Base-by-base conservation (phyloP, 352 stramenopile genomes). In the Phytophthora pistaciae region DNA sequence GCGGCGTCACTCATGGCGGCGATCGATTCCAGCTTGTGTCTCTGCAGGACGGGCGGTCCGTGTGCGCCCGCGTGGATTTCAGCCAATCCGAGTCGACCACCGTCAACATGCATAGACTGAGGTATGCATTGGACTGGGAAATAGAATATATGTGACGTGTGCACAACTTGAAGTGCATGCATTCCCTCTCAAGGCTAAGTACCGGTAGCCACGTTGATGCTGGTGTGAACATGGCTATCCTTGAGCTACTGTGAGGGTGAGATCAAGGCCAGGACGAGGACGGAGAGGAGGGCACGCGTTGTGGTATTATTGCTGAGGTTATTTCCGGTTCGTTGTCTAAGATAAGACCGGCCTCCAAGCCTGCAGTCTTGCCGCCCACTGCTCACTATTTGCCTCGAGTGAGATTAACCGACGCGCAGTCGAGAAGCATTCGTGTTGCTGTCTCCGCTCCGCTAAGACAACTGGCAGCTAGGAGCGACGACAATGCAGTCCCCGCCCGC, bases 1-100 rank as follows among this genome's bases (percentile, higher is more conserved):
- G 50, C 56, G 57, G 66, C 59, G 60, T 86, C 74, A 75, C 80
- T 91, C 82, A 90, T 92, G 46, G 27, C 52, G 61, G 56, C 27
- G 38, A 44, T 44, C 38, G 38, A 44, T 44, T 44, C 13, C 38
- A 44, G 16, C 42, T 59, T 66, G 54, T 50, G 31, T 61, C n/a
- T 57, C 21, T 65, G 25, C 46, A 38, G 25, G 49, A 65, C 25
- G 66, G 27, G 66, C 53, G 57, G 64, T 66, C 53, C 1, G 53
- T 56, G 70, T 48, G 66, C 27, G 61, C 29, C 48, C 31, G 33
- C 2, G 31, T 27, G 10, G 6, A 48, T 70, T 74, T 57, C 3
- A 33, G 54, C 66, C 66, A 69, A 69, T 73, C 48, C 16, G 18
- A 23, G 3, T 1, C 18, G 6, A 23, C 7, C 8, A 50, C 42